Conservation (phyloP, 2,329 filamentous ascomycete genomes). For the Grosmannia huntii region DNA sequence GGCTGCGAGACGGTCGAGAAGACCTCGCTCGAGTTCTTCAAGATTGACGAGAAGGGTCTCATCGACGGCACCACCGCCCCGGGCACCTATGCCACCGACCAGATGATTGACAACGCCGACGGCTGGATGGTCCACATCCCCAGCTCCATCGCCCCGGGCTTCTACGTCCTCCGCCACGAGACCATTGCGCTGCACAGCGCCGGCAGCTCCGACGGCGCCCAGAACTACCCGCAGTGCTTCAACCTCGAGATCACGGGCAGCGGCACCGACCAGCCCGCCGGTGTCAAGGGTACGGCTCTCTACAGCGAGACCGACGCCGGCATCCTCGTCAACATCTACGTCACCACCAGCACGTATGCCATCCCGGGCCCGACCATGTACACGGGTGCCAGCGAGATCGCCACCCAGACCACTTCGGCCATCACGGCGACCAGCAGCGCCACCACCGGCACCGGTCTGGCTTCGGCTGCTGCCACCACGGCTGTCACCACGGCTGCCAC, state of each 20-base stretch:
- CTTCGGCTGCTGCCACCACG: neutral
- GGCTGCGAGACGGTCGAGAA: constrained; percentile 11
- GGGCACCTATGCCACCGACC: constrained; percentile 18
- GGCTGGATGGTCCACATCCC: constrained; percentile 36
- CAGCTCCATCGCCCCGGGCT: constrained; percentile 28
- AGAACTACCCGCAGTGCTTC: constrained; percentile 42
- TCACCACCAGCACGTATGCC: constrained; percentile 6
- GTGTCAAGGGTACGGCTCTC: neutral
- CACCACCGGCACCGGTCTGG: neutral
- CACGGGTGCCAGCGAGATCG: constrained; percentile 15
- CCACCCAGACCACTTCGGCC: constrained; percentile 12
- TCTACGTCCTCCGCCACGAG: constrained; percentile 39
- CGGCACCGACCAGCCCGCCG: constrained; percentile 2
- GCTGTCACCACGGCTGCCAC: neutral
- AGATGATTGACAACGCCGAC: constrained; percentile 36
- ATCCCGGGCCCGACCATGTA: constrained; percentile 14
- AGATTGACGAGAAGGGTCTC: constrained; percentile 10
- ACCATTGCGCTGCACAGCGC: constrained; percentile 38
- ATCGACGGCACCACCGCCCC: constrained; percentile 17
- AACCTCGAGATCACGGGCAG: constrained; percentile 42
- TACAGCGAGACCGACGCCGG: constrained; percentile 9
- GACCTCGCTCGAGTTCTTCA: constrained; percentile 11
- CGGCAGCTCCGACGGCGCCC: constrained; percentile 26
- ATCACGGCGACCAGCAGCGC: constrained; percentile 7
- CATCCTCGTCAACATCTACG: constrained; percentile 10